A percentile compares a stretch with the other conserved stretches of the same genome.
These are phyloP conservation scores for Ormosia semicastrata DNA, from an alignment of 306 rosid genomes.

Conservation along the genomic window DNA sequence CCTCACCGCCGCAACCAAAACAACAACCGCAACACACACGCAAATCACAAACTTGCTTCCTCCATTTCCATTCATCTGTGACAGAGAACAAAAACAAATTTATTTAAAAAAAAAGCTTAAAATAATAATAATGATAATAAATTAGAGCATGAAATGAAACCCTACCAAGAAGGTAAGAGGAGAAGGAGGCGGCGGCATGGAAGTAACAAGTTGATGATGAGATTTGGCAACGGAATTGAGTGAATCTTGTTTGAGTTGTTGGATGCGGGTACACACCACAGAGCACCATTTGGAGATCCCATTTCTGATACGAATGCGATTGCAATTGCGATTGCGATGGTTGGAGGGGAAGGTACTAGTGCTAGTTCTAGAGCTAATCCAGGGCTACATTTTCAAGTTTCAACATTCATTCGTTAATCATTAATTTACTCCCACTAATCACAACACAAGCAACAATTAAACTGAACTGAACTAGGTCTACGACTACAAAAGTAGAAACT, in stretches of 20 bases:
- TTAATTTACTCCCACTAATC: not conserved
- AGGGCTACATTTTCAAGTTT: constrained; percentile 6
- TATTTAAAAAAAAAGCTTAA: not conserved
- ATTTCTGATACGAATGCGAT: constrained; percentile 9
- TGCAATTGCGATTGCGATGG: not conserved
- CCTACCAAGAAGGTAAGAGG: constrained; percentile 1
- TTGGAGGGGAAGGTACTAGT: not conserved
- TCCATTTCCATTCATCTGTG: constrained; percentile 40
- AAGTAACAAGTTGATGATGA: constrained; percentile 22
- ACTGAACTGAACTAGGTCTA: not conserved
- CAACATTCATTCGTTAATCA: not conserved
- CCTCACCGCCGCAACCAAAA: constrained; percentile 46
- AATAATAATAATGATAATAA: not conserved
- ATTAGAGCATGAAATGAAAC: not conserved
- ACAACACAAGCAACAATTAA: not conserved
- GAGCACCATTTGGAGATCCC: constrained; percentile 21
- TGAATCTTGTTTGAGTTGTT: constrained; percentile 20
- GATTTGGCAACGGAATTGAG: constrained; percentile 14
- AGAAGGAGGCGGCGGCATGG: not conserved
- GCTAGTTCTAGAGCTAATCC: not conserved
- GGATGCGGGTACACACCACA: not conserved
- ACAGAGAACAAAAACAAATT: not conserved
- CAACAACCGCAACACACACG: constrained; percentile 55
- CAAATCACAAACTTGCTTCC: constrained; percentile 59
- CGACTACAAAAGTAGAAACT: not conserved